phyloP scores from a whole-genome alignment of 495 filamentous ascomycete genomes.

The Lophiostoma macrostomum region DNA sequence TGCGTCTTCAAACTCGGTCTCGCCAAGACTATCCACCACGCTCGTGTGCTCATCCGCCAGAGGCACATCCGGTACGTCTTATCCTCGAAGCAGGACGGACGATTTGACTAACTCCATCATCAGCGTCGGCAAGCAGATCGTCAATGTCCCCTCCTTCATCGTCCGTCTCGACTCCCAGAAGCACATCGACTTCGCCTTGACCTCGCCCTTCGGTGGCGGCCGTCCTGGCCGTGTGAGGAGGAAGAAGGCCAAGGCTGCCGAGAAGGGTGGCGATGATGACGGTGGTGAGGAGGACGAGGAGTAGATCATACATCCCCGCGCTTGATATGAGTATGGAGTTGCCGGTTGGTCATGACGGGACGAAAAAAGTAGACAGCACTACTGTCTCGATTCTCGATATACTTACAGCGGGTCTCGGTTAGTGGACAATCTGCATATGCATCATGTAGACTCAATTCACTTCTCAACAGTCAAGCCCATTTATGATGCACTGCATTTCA shows the following conservation, averaged over 20 bases:
- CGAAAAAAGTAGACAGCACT: slow-evolving; percentile 2
- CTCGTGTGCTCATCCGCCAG: slow-evolving; percentile 98
- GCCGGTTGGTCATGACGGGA: slow-evolving; percentile 24
- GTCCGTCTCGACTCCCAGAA: slow-evolving; percentile 99
- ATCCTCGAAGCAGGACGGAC: background rate
- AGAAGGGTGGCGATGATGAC: slow-evolving; percentile 79
- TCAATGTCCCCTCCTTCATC: slow-evolving; percentile 98
- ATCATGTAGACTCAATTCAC: slow-evolving; percentile 5
- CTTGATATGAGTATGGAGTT: slow-evolving; percentile 10
- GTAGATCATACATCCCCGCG: slow-evolving; percentile 44
- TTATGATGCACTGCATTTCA: no score
- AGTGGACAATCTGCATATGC: slow-evolving; percentile 2
- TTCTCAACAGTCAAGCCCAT: no score
- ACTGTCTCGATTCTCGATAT: slow-evolving; percentile 11
- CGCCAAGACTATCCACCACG: slow-evolving; percentile 99
- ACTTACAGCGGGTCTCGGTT: slow-evolving; percentile 3
- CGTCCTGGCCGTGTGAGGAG: slow-evolving; percentile 93
- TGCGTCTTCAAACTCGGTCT: slow-evolving; percentile 99
- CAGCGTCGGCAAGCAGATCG: slow-evolving; percentile 98
- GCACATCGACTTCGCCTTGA: slow-evolving; percentile 99
- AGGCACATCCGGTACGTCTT: slow-evolving; percentile 80
- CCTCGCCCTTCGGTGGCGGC: slow-evolving; percentile 95
- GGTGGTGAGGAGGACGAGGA: slow-evolving; percentile 91
- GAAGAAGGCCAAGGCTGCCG: slow-evolving; percentile 98
- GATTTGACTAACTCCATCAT: slow-evolving; percentile 2